These are phyloP conservation scores for Obba rivulosa DNA, from an alignment of 768 basidiomycete genomes.

Conservation along the genomic window DNA sequence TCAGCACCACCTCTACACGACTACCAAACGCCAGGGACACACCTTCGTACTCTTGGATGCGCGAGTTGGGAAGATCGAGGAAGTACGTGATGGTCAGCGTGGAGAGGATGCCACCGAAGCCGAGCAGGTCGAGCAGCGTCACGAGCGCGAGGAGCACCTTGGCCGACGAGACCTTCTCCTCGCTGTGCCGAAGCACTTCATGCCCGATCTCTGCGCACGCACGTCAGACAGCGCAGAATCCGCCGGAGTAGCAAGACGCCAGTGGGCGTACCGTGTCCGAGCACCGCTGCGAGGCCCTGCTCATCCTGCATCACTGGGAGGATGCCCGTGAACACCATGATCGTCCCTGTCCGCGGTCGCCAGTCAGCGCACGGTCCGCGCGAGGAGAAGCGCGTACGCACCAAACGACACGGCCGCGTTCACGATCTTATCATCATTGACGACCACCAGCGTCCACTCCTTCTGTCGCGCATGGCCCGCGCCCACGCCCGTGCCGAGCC, in stretches of 20 bases:
- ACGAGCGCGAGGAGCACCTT: constrained; percentile 38
- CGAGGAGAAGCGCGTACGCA: background rate
- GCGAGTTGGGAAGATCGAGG: constrained; percentile 76
- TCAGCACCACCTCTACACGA: too few species aligned
- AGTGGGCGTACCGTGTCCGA: constrained; percentile 66
- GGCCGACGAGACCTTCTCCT: constrained; percentile 39
- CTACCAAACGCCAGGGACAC: background rate
- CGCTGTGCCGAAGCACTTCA: constrained; percentile 55
- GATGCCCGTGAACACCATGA: constrained; percentile 89
- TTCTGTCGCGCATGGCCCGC: constrained; percentile 3
- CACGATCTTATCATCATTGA: constrained; percentile 60
- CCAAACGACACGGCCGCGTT: constrained; percentile 44
- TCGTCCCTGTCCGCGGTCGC: constrained; percentile 43
- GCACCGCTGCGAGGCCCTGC: constrained; percentile 75
- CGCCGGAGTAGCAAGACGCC: background rate
- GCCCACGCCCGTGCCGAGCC: too few species aligned
- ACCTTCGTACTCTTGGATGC: constrained; percentile 82
- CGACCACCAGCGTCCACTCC: constrained; percentile 72
- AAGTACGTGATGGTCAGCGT: constrained; percentile 43
- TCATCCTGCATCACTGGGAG: constrained; percentile 73
- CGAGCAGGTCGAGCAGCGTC: constrained; percentile 41
- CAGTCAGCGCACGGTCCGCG: background rate
- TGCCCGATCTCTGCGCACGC: constrained; percentile 68
- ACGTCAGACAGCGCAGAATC: constrained; percentile 1
- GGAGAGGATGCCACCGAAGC: constrained; percentile 52